Percentiles rank a stretch among this genome's conserved stretches.
Conservation (phyloP, 768 basidiomycete species). For the Goffeauzyma gilvescens region DNA sequence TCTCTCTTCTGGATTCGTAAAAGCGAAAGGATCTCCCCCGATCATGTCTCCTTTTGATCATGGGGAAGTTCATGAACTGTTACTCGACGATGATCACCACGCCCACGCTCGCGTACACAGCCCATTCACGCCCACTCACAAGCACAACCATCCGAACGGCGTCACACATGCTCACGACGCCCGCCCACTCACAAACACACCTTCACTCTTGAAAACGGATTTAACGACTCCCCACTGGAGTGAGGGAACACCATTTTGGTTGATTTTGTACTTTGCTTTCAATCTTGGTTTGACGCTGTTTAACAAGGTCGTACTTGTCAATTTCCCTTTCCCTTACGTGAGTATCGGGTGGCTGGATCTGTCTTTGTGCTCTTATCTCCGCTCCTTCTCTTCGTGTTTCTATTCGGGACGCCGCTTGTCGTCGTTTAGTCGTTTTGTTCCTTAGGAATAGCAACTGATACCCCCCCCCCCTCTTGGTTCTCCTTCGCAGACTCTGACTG, state of each 20-base stretch:
- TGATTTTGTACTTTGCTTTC: constrained; percentile 66
- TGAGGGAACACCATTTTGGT: constrained; percentile 37
- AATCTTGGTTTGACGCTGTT: constrained; percentile 83
- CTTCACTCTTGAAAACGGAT: background rate
- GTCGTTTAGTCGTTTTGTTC: too few relatives aligned
- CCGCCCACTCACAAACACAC: background rate
- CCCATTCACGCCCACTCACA: background rate
- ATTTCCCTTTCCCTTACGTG: constrained; percentile 80
- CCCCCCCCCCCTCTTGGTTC: background rate
- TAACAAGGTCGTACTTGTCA: constrained; percentile 80
- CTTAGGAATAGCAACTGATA: too few relatives aligned
- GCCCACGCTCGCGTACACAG: background rate
- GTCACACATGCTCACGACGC: background rate
- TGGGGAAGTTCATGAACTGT: too few relatives aligned
- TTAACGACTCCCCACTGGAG: background rate
- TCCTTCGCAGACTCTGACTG: constrained; percentile 49
- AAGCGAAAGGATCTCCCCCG: too few relatives aligned
- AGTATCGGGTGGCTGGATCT: constrained; percentile 11
- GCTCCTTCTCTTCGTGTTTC: too few relatives aligned
- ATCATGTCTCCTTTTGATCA: too few relatives aligned
- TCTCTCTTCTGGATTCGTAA: too few relatives aligned
- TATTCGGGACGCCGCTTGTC: too few relatives aligned
- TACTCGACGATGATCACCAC: constrained; percentile 1
- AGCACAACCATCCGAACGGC: background rate
- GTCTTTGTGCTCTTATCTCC: background rate